These are phyloP conservation scores for Alternaria infectoria DNA, from an alignment of 2,329 filamentous ascomycete genomes.

Conservation along the genomic window DNA sequence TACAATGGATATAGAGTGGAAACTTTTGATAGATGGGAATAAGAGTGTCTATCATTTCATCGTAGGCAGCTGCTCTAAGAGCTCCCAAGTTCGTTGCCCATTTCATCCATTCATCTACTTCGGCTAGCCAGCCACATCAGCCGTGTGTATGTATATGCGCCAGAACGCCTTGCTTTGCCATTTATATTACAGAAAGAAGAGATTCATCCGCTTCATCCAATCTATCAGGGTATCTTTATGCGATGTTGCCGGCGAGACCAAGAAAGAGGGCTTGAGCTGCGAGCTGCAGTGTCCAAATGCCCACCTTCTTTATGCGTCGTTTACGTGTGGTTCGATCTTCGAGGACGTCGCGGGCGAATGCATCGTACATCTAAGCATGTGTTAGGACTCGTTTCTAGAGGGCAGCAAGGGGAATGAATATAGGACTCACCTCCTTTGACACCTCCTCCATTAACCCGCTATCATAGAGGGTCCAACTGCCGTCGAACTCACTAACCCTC, in stretches of 20 bases:
- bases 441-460: constrained; percentile 93
- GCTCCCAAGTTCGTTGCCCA: not conserved
- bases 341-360: constrained; percentile 89
- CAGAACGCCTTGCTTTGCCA: constrained; percentile 19
- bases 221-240: constrained; percentile 44
- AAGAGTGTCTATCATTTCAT: constrained; percentile 7
- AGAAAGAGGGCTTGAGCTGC: constrained; percentile 93
- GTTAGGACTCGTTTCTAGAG: constrained; percentile 3
- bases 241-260: constrained; percentile 85
- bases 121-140: not conserved
- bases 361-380: constrained; percentile 75
- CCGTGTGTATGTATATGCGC: not conserved
- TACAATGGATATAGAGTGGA: not conserved
- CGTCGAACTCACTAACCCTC: constrained; percentile 85
- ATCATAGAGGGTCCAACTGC: constrained; percentile 93
- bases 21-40: not conserved
- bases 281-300: constrained; percentile 92
- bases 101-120: not conserved
- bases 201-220: constrained; percentile 1
- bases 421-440: constrained; percentile 70
- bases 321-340: constrained; percentile 88
- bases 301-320: constrained; percentile 90
- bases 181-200: constrained; percentile 21
- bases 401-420: not conserved
- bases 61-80: not conserved